A percentile compares a stretch with the other conserved stretches of the same genome.
phyloP scores from a whole-genome alignment of 78 protist genomes.

The Dictyostelium purpureum region DNA sequence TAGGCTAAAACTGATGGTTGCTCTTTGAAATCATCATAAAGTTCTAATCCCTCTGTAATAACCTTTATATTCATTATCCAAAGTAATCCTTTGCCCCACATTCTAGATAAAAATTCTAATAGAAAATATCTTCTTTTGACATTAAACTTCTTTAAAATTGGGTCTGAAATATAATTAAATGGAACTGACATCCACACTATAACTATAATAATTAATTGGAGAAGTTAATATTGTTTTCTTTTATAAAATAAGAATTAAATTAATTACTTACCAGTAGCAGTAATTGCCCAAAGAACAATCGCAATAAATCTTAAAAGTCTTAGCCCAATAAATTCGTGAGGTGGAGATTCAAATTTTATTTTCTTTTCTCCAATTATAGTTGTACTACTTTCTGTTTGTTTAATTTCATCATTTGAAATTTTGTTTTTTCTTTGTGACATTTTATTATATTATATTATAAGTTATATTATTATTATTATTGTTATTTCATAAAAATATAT shows the following conservation, averaged over 20 bases:
- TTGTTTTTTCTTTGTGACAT: neutral
- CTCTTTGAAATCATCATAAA: neutral
- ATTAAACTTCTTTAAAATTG: neutral
- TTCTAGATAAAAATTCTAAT: slow-evolving; percentile 6
- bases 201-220: neutral
- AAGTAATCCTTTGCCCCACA: slow-evolving; percentile 23
- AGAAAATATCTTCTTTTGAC: neutral
- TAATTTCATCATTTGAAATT: neutral
- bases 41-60: neutral
- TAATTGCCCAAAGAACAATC: neutral
- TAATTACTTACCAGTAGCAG: slow-evolving; percentile 28
- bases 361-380: neutral
- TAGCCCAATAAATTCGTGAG: slow-evolving; percentile 2
- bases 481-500: too few species aligned
- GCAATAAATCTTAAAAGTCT: slow-evolving; percentile 19
- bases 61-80: slow-evolving; percentile 17
- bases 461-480: too few species aligned
- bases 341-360: neutral
- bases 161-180: neutral
- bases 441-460: too few species aligned
- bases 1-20: slow-evolving; percentile 38
- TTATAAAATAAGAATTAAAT: neutral
- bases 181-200: slow-evolving; percentile 35
- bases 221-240: neutral
- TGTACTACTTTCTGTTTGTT: neutral